Conservation (phyloP, 176 grass and related monocot genomes). For the bread wheat (Triticum aestivum) region DNA sequence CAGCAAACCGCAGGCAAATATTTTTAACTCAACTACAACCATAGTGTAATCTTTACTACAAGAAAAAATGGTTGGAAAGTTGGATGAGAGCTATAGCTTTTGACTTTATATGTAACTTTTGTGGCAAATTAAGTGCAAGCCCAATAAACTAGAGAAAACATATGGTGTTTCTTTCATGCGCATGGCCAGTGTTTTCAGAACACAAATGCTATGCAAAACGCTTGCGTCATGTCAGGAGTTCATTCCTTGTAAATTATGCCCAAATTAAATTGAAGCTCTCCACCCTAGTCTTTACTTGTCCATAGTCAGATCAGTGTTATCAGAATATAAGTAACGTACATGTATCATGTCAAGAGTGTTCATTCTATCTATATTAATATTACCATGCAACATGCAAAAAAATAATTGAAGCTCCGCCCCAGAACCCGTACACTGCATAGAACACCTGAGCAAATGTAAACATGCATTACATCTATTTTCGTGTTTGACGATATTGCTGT, state of each 20-base stretch:
- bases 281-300: slow-evolving; percentile 11
- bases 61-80: background rate
- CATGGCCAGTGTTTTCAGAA: too few relatives aligned
- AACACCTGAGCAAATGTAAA: slow-evolving; percentile 6
- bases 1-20: background rate
- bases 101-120: background rate
- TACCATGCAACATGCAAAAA: background rate
- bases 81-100: slow-evolving; percentile 17
- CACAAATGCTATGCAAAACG: too few relatives aligned
- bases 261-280: background rate
- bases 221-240: too few relatives aligned
- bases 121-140: background rate
- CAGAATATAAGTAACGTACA: background rate
- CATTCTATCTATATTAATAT: slow-evolving; percentile 8
- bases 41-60: background rate
- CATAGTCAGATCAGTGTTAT: background rate
- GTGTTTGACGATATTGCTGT: background rate
- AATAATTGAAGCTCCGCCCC: background rate
- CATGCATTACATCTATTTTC: background rate
- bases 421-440: background rate
- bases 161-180: too few relatives aligned
- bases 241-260: background rate
- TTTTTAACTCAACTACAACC: background rate
- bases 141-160: slow-evolving; percentile 8
- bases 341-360: background rate